These are phyloP conservation scores for Trichaptum fuscoviolaceum DNA, from an alignment of 768 basidiomycete species.

Conservation along the genomic window DNA sequence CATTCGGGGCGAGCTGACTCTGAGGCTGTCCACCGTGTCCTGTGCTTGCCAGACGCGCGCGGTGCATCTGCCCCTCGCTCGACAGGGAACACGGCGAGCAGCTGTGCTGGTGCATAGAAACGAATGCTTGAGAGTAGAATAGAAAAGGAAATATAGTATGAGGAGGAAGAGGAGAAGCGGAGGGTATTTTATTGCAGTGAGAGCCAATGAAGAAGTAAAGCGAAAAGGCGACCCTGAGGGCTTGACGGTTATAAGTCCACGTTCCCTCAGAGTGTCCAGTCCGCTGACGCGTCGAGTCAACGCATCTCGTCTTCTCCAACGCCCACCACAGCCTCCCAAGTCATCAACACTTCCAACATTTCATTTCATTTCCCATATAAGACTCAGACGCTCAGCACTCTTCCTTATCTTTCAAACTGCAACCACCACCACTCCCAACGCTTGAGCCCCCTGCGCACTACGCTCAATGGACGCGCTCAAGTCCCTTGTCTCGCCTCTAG, in stretches of 20 bases:
- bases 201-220: background rate
- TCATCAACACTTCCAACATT: background rate
- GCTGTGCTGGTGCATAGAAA: background rate
- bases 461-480: constrained; percentile 69
- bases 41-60: background rate
- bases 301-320: background rate
- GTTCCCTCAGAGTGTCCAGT: background rate
- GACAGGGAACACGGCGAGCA: background rate
- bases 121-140: background rate
- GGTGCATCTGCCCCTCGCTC: background rate
- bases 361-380: background rate
- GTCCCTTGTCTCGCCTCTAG: constrained; percentile 76
- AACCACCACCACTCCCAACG: background rate
- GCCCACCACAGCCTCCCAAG: background rate
- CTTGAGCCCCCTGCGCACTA: background rate
- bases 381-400: background rate
- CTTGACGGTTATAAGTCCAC: background rate
- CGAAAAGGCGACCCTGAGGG: background rate
- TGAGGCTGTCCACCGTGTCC: background rate
- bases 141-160: background rate
- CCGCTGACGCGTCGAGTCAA: background rate
- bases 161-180: background rate
- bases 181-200: background rate
- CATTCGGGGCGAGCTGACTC: background rate
- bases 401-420: background rate